Evolutionary conservation across 2,329 filamentous ascomycete species (phyloP).

Genomic region (Cryphonectria carpinicola): DNA sequence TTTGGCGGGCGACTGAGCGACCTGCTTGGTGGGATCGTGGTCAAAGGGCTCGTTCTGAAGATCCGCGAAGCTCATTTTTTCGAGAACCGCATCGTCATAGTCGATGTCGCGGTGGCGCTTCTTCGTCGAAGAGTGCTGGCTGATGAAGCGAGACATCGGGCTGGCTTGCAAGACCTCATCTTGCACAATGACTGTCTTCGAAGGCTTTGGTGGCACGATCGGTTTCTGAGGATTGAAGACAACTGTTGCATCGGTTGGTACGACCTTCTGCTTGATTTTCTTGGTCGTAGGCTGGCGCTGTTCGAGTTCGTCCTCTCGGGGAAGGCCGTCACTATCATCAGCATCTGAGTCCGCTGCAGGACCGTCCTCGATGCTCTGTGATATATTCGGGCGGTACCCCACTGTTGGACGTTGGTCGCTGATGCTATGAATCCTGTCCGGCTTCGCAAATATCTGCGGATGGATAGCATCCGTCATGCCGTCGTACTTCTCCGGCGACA

Average conservation of each 20-base stretch:
- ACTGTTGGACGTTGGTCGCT: constrained; percentile 33
- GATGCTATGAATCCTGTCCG: constrained; percentile 30
- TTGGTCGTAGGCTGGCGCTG: constrained; percentile 35
- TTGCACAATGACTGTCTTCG: constrained; percentile 21
- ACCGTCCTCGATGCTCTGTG: constrained; percentile 35
- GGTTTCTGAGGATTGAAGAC: constrained; percentile 27
- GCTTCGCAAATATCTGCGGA: constrained; percentile 22
- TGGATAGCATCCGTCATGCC: constrained; percentile 29
- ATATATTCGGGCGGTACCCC: constrained; percentile 34
- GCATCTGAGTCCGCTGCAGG: constrained; percentile 29
- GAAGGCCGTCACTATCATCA: constrained; percentile 36
- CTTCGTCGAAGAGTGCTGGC: constrained; percentile 35
- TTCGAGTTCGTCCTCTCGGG: constrained; percentile 36
- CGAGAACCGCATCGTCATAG: constrained; percentile 61
- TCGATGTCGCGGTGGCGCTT: constrained; percentile 53
- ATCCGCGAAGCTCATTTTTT: constrained; percentile 56
- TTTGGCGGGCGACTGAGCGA: constrained; percentile 41
- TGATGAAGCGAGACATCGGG: constrained; percentile 29
- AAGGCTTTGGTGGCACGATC: constrained; percentile 19
- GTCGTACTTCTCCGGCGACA: constrained; percentile 33
- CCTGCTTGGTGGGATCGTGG: constrained; percentile 56
- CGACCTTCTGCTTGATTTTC: constrained; percentile 19
- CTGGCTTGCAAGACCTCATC: constrained; percentile 29
- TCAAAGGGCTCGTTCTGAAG: constrained; percentile 60
- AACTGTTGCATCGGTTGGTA: constrained; percentile 29